phyloP scores from a whole-genome alignment of 2,329 filamentous ascomycete genomes.

The Nectriaceae sp. region DNA sequence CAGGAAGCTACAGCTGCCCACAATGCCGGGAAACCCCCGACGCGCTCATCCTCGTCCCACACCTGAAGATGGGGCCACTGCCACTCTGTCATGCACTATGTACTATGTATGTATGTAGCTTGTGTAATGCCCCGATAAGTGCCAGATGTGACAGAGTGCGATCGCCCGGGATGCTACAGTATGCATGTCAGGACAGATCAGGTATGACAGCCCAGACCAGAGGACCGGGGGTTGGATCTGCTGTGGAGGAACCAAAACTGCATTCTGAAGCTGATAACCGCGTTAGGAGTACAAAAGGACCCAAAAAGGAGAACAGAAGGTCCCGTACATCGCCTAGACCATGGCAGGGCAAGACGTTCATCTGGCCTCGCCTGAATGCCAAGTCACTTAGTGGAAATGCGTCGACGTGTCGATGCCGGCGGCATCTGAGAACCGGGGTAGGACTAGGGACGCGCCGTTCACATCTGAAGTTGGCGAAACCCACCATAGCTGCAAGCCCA shows the following conservation, averaged over 20 bases:
- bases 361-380: not conserved
- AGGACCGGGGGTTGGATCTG: not conserved
- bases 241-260: too few species aligned
- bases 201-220: not conserved
- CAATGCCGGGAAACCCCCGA: too few species aligned
- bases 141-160: not conserved
- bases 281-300: too few species aligned
- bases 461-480: not conserved
- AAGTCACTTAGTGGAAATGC: not conserved
- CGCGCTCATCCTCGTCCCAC: too few species aligned
- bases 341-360: not conserved
- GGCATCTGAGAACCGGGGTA: not conserved
- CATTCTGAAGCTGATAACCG: too few species aligned
- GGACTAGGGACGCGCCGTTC: not conserved
- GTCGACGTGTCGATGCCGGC: not conserved
- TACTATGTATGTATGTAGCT: too few species aligned
- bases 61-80: too few species aligned
- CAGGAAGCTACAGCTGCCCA: too few species aligned
- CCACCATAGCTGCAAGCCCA: constrained; percentile 11
- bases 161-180: not conserved
- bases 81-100: too few species aligned
- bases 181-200: not conserved
- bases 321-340: not conserved
- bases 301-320: not conserved
- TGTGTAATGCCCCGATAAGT: too few species aligned